Conservation (phyloP, 1,284 basidiomycete genomes). For the Microbotryomycetes sp. region DNA sequence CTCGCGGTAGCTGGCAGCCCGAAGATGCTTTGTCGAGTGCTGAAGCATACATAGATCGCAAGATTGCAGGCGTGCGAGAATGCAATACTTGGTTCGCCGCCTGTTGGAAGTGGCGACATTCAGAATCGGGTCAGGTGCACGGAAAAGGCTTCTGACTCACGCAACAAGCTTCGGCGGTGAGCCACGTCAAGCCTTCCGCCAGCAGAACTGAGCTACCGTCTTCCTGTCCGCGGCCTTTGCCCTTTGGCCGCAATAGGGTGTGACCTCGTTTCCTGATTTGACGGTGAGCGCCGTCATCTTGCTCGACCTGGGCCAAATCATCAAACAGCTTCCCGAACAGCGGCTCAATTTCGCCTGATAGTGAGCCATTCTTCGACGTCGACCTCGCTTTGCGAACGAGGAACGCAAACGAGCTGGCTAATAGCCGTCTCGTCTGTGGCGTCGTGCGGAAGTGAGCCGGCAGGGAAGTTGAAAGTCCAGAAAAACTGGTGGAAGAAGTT, state of each 20-base stretch:
- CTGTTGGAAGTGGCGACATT: slow-evolving; percentile 4
- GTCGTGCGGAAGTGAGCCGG: slow-evolving; percentile 28
- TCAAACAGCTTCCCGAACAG: slow-evolving; percentile 16
- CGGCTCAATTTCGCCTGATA: slow-evolving; percentile 3
- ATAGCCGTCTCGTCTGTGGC: slow-evolving; percentile 33
- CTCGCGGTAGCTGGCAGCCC: slow-evolving; percentile 4
- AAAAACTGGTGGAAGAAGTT: neutral
- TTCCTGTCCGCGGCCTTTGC: slow-evolving; percentile 29
- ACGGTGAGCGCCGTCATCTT: slow-evolving; percentile 8
- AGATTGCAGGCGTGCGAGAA: slow-evolving; percentile 26
- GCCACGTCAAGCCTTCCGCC: slow-evolving; percentile 30
- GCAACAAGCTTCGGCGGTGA: slow-evolving; percentile 28
- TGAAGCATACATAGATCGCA: slow-evolving; percentile 19
- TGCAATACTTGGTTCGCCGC: slow-evolving; percentile 31
- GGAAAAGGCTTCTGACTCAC: slow-evolving; percentile 1
- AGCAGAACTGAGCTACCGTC: slow-evolving; percentile 28
- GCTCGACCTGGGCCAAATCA: slow-evolving; percentile 14
- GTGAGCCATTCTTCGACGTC: neutral
- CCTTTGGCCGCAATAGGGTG: slow-evolving; percentile 21
- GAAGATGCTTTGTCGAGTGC: slow-evolving; percentile 12
- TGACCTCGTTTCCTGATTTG: slow-evolving; percentile 16
- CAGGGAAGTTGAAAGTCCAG: neutral
- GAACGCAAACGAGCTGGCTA: slow-evolving; percentile 34
- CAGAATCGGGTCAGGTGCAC: neutral
- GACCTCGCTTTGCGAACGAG: slow-evolving; percentile 28